Base-by-base conservation (phyloP, 2,329 filamentous ascomycete genomes). In the Fusarium xyrophilum region DNA sequence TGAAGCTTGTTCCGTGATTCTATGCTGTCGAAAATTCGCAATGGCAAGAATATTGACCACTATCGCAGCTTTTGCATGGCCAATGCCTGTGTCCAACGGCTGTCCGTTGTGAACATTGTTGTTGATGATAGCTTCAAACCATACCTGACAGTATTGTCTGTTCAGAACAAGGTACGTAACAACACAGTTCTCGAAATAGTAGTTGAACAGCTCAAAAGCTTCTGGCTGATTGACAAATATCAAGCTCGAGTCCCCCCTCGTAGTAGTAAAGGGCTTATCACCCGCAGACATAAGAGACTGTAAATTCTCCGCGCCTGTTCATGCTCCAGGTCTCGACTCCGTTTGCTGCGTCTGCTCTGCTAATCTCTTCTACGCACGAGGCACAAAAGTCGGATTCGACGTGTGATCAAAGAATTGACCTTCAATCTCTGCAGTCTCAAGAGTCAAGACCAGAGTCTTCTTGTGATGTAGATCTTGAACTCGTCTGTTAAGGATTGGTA, bases 161-260 rank as follows among this genome's bases (percentile, higher is more conserved):
- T 88, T 85, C 23, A 89, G 70, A 58, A 88, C 86, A 6, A 86
- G 82, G 67, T 88, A 87, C 0, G 86, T 89, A 1, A 86, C 85
- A 23, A 87, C 85, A 10, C 85, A 86, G 59, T 85, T 86, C 47
- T 88, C 86, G 64, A 89, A 89, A 56, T 88, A 89, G 10, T 86
- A 77, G 11, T 80, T 78, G 7, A 88, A 76, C 4, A 87, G 39
- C 2, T 63, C 54, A 7, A 61, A 66, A 10, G 77, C 78, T 2
- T 75, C 73, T 10, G 78, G 75, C 44, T 81, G 56, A 7, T 81
- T 79, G 55, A 87, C 56, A 48, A 77, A 63, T 63, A 82, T 76
- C 6, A 74, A 71, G 8, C 72, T 65, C 28, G 77, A 73, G 4
- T 74, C 72, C 4, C 78, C 64, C 13, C 66, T 60, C 0, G 70